Evolutionary conservation across 83 land plant species (phyloP).

Genomic region (Picea engelmannii): DNA sequence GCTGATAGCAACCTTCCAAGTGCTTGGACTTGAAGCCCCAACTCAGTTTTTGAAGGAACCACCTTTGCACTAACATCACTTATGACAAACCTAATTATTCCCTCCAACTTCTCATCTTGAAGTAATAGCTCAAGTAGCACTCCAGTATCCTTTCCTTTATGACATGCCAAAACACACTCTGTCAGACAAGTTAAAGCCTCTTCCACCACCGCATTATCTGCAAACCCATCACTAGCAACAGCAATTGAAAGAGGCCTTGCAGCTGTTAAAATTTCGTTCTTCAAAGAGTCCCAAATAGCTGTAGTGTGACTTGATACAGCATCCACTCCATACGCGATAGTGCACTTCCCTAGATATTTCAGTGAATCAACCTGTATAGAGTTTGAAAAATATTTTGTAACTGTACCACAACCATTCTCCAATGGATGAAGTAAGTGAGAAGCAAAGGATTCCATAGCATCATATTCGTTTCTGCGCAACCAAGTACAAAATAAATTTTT

Average conservation of each 20-base stretch:
- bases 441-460: not conserved
- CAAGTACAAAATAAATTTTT: not conserved
- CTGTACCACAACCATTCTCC: not conserved
- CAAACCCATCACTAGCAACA: conserved; percentile 9
- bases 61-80: conserved; percentile 12
- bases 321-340: conserved; percentile 61
- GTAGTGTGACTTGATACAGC: conserved; percentile 49
- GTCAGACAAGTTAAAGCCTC: conserved; percentile 66
- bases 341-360: conserved; percentile 73
- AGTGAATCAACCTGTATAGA: conserved; percentile 78
- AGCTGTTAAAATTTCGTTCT: conserved; percentile 39
- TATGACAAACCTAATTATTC: conserved; percentile 16
- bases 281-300: conserved; percentile 71
- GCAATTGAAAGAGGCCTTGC: conserved; percentile 24
- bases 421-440: not conserved
- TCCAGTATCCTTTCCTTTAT: conserved; percentile 11
- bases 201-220: conserved; percentile 42
- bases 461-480: not conserved
- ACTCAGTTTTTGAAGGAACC: conserved; percentile 28
- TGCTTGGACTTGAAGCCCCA: conserved; percentile 18
- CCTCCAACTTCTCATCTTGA: conserved; percentile 39
- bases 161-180: conserved; percentile 27
- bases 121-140: conserved; percentile 27
- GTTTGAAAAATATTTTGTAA: not conserved
- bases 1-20: conserved; percentile 41